Conservation (phyloP, 2,329 filamentous ascomycete species). For the Neofusicoccum laricinum region DNA sequence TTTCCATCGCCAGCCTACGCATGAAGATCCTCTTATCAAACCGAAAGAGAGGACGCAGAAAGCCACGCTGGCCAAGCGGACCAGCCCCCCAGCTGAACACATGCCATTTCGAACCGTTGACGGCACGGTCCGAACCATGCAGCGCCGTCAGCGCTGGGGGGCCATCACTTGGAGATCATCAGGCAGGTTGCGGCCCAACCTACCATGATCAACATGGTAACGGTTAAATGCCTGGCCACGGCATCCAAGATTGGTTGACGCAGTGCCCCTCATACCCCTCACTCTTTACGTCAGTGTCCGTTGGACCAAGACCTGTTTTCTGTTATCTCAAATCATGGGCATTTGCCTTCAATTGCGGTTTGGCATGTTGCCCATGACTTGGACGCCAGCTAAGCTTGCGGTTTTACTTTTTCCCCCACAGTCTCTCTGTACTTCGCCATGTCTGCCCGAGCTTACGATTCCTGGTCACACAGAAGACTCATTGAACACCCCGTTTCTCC, state of each 20-base stretch:
- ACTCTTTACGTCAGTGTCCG: background rate
- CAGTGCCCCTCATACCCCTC: slow-evolving; percentile 3
- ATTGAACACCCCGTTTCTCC: background rate
- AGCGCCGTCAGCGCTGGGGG: background rate
- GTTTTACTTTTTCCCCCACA: background rate
- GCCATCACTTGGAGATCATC: background rate
- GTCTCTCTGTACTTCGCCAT: background rate
- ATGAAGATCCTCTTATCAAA: slow-evolving; percentile 4
- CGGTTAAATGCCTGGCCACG: background rate
- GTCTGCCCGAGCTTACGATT: background rate
- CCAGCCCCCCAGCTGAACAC: background rate
- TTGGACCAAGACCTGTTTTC: background rate
- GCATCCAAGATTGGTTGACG: background rate
- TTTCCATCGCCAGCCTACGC: background rate
- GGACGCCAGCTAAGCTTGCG: background rate
- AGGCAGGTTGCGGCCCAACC: background rate
- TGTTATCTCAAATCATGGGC: background rate
- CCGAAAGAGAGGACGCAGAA: background rate
- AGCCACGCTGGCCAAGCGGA: background rate
- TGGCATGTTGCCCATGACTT: background rate
- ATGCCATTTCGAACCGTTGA: background rate
- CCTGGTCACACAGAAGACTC: background rate
- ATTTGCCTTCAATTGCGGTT: background rate
- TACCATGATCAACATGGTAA: background rate
- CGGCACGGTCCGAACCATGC: slow-evolving; percentile 7